These are phyloP conservation scores for Botrytis tulipae DNA, from an alignment of 2,329 filamentous ascomycete species.

Conservation along the genomic window DNA sequence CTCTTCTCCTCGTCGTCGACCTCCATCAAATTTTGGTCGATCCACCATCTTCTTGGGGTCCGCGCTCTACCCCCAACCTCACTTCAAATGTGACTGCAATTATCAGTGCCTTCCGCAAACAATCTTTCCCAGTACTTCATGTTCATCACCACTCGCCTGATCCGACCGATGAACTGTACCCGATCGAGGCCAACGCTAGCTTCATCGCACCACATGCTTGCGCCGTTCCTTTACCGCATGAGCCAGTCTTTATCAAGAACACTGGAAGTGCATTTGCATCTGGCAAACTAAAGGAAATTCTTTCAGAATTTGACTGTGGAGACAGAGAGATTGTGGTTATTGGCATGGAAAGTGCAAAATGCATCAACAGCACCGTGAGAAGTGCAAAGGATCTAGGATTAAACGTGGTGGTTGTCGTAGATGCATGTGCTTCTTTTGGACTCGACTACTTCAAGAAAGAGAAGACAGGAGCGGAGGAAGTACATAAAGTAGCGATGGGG, in stretches of 20 bases:
- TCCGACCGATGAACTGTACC: slow-evolving; percentile 22
- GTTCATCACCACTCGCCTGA: slow-evolving; percentile 28
- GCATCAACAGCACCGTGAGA: slow-evolving; percentile 30
- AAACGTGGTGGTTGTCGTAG: slow-evolving; percentile 29
- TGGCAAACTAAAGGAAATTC: slow-evolving; percentile 9
- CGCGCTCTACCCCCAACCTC: slow-evolving; percentile 31
- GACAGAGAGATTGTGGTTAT: slow-evolving; percentile 27
- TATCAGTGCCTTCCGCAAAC: slow-evolving; percentile 27
- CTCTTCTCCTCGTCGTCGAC: slow-evolving; percentile 31
- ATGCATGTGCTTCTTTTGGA: slow-evolving; percentile 31
- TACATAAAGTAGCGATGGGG: slow-evolving; percentile 13
- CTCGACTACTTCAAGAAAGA: neutral
- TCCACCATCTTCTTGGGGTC: slow-evolving; percentile 24
- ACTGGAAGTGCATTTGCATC: slow-evolving; percentile 29
- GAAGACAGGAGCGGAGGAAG: slow-evolving; percentile 5
- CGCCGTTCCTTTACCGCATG: slow-evolving; percentile 22
- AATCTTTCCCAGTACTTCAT: slow-evolving; percentile 27
- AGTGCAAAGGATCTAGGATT: slow-evolving; percentile 30
- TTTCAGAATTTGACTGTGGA: slow-evolving; percentile 9
- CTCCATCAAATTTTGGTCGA: slow-evolving; percentile 30
- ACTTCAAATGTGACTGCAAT: slow-evolving; percentile 24
- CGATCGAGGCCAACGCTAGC: slow-evolving; percentile 20
- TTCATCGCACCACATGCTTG: slow-evolving; percentile 26
- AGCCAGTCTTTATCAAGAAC: slow-evolving; percentile 28
- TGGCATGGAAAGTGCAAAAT: slow-evolving; percentile 32